Evolutionary conservation across 2,329 filamentous ascomycete species (phyloP), one percentile per base, ranked within the genome.

Genomic region (Penicillium hordei): DNA sequence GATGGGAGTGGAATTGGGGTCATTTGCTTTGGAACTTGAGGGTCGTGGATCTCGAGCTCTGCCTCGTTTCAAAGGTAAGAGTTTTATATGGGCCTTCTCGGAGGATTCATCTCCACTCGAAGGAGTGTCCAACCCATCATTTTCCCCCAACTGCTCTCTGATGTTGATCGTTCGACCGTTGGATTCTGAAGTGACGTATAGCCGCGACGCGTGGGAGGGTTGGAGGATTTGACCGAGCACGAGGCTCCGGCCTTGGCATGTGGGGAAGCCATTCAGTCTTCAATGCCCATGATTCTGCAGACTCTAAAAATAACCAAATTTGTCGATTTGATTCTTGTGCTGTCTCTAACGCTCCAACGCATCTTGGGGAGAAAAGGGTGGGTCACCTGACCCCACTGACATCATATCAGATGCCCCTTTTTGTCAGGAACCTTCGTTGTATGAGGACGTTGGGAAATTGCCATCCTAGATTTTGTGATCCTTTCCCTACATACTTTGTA

Each of bases 1-100:
- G 43, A 53, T 52, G 8, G 45, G 33, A 25, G 29, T 45, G 23
- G 48, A 23, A 3, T 33, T 45, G 10, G 5, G 19, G 17, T 27
- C 33, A 44, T 31, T 49, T 55, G 19, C 42, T 48, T 51, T 54
- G n/a, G 48, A 38, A 42, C 43, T 44, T 17, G 55, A 57, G 29
- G 38, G 21, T 36, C 34, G 42, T 27, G 42, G n/a, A 33, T 46
- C 31, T 34, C 38, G 21, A 7, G 33, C 25, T 23, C 34, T 33
- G 9, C 17, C 19, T 17, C 27, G 19, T 29, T 49, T 48, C 25
- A 65, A 25, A 2, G 62, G 62, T 13, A 64, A 42, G 3, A 66
- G 58, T 34, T 60, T 63, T 27, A 65, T 27, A 33, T 65, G 46
- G 23, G 52, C 54, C n/a, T 60, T 52, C 9, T 61, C 60, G 3